phyloP scores from a whole-genome alignment of 257 asterid genomes.

The Nicotiana obtusifolia region DNA sequence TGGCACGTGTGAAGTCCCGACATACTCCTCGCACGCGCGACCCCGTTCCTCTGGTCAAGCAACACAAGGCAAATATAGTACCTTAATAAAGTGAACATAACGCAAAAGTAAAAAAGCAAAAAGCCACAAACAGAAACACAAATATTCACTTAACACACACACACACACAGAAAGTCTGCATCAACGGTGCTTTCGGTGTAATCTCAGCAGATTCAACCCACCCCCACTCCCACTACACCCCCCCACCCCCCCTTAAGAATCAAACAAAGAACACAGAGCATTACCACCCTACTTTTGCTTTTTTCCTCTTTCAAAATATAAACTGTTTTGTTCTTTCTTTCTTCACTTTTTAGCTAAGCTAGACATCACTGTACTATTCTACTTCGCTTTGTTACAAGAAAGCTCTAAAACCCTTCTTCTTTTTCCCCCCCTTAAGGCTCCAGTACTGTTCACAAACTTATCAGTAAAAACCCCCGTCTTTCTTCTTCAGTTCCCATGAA shows the following conservation, averaged over 20 bases:
- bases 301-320: neutral
- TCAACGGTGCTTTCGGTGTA: neutral
- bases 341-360: constrained; percentile 6
- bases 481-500: constrained; percentile 20
- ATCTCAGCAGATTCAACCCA: neutral
- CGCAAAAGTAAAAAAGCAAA: neutral
- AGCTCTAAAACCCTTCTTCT: constrained; percentile 16
- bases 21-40: constrained; percentile 4
- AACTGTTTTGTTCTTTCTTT: neutral
- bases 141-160: neutral
- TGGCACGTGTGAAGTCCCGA: constrained; percentile 4
- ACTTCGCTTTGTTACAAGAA: constrained; percentile 5
- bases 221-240: neutral
- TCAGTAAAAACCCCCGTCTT: constrained; percentile 23
- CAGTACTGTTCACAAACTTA: constrained; percentile 7
- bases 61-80: neutral
- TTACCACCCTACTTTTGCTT: neutral
- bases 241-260: neutral
- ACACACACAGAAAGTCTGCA: neutral
- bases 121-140: neutral
- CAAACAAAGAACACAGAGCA: constrained; percentile 5
- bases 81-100: neutral
- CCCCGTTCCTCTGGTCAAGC: constrained; percentile 2
- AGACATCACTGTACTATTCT: constrained; percentile 9
- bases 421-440: neutral